Base-by-base conservation (phyloP, 257 asterid genomes). In the Scutellaria galericulata region DNA sequence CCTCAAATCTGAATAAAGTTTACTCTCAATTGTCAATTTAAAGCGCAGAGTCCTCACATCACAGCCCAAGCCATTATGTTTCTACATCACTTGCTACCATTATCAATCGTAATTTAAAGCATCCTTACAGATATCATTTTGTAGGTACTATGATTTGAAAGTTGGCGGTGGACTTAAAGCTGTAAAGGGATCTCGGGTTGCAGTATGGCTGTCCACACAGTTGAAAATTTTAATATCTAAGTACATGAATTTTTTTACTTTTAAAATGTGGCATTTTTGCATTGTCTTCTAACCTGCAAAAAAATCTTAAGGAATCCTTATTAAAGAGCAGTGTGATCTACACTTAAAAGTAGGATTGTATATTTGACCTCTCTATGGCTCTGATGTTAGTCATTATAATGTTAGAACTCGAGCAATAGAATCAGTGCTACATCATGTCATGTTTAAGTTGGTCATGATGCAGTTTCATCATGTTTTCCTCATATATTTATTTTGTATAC, bases 111-210 rank as follows among this genome's bases (percentile, higher is more conserved):
- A 11, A 40, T 41, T 67, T 31, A 12, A 62, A 11, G 52, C 52
- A 7, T 50, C 65, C 74, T 44, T 75, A 80, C 63, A 51, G 58
- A n/a, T 51, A 47, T 27, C 39, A 24, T 72, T 58, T 64, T 80
- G 65, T 70, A 91, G 99, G 90, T 94, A 91, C 80, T 94, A 91
- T 66, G 99, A 91, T 83, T 73, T 94, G 88, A 94, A 91, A 81
- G 87, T 91, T 24, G 99, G 99, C 24, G 76, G 77, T 24, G 99
- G 99, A 79, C 61, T 84, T 51, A 80, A 87, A 85, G 99, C 96
- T 71, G 97, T 85, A 55, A 89, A 89, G 86, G 99, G 99, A 85
- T 94, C 99, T 78, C 97, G 97, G 88, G 99, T 94, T 76, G 99
- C 97, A 82, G 99, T 91, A 91, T 77, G 99, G 79, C 82, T 83